Evolutionary conservation across 2,329 filamentous ascomycete species (phyloP).

Genomic region (Fusarium marasasianum): DNA sequence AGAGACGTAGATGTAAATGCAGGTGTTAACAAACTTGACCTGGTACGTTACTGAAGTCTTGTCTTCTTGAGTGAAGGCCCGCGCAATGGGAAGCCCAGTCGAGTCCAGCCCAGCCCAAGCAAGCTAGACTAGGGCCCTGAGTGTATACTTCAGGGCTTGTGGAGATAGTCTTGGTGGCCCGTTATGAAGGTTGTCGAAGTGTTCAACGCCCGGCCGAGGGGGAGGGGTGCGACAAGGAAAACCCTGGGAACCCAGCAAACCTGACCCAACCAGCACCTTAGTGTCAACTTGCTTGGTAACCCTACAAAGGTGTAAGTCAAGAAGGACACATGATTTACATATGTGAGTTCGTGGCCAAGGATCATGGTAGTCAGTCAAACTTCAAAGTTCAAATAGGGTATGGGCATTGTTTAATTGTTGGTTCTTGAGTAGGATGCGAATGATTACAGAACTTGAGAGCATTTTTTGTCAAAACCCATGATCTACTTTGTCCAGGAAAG

Average conservation of each 20-base stretch:
- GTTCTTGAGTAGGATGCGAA: conserved; percentile 6
- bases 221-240: conserved; percentile 35
- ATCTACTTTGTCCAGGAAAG: neutral
- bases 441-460: neutral
- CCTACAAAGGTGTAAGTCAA: conserved; percentile 35
- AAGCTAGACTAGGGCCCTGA: conserved; percentile 29
- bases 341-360: conserved; percentile 27
- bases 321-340: conserved; percentile 37
- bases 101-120: conserved; percentile 13
- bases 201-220: conserved; percentile 20
- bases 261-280: conserved; percentile 32
- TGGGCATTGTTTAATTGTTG: conserved; percentile 4
- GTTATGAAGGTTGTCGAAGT: conserved; percentile 31
- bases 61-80: conserved; percentile 22
- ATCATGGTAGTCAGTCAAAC: conserved; percentile 15
- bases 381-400: conserved; percentile 4
- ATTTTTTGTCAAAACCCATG: neutral
- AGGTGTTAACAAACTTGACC: conserved; percentile 6
- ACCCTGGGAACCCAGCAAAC: conserved; percentile 25
- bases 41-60: conserved; percentile 23
- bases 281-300: conserved; percentile 39
- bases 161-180: conserved; percentile 34
- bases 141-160: conserved; percentile 36
- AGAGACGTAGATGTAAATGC: conserved; percentile 16
- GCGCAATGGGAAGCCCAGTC: conserved; percentile 19